Conservation (phyloP, 495 filamentous ascomycete species). For the Penicillium angulare region DNA sequence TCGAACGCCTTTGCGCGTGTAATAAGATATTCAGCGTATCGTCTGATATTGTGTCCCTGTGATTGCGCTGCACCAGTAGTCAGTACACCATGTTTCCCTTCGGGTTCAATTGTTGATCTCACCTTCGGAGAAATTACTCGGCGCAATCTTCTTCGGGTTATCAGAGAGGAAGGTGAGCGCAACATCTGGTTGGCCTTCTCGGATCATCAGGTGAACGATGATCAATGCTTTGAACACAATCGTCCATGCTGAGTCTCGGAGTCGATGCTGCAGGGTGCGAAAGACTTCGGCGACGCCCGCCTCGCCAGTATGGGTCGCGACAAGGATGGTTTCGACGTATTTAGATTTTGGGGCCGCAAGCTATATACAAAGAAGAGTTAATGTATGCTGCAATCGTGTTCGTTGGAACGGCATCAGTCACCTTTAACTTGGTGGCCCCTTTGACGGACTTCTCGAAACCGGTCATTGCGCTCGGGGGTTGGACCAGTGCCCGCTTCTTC, state of each 20-base stretch:
- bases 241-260: constrained; percentile 97
- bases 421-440: constrained; percentile 93
- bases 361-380: constrained; percentile 40
- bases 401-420: constrained; percentile 32
- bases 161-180: constrained; percentile 83
- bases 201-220: constrained; percentile 94
- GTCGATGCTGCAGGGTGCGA: constrained; percentile 77
- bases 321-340: constrained; percentile 97
- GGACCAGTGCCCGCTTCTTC: constrained; percentile 8
- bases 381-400: neutral
- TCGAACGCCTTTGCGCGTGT: constrained; percentile 79
- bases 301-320: constrained; percentile 93
- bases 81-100: constrained; percentile 1
- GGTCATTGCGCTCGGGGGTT: constrained; percentile 54
- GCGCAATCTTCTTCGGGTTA: constrained; percentile 78
- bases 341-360: constrained; percentile 97
- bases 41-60: constrained; percentile 90
- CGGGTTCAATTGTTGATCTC: constrained; percentile 27
- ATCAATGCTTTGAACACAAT: constrained; percentile 95
- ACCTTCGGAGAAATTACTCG: constrained; percentile 93
- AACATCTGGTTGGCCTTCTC: constrained; percentile 87
- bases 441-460: constrained; percentile 93
- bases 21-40: constrained; percentile 85
- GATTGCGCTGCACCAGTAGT: constrained; percentile 64
- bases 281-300: constrained; percentile 96